These are phyloP conservation scores for Pseudomicrostroma phylloplanum DNA, from an alignment of 1,284 basidiomycete genomes.

Conservation along the genomic window DNA sequence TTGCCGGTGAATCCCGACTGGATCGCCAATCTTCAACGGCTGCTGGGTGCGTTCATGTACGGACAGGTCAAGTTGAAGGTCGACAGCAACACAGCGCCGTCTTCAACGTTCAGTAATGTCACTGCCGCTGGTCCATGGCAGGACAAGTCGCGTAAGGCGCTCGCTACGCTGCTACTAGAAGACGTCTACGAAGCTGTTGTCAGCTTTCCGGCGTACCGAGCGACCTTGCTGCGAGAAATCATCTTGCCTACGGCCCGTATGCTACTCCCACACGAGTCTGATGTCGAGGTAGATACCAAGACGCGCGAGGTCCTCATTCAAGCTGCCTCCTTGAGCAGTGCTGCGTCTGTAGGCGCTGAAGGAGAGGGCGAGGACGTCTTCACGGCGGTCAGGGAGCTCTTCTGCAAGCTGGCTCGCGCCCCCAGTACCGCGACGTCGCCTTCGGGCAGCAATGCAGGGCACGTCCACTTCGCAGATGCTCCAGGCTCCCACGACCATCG, in stretches of 20 bases:
- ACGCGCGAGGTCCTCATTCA: slow-evolving; percentile 38
- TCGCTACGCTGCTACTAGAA: slow-evolving; percentile 37
- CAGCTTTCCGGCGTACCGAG: slow-evolving; percentile 35
- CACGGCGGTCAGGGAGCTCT: slow-evolving; percentile 24
- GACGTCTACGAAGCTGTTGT: slow-evolving; percentile 43
- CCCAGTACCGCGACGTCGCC: not conserved
- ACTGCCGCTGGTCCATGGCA: not conserved
- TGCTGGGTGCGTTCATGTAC: slow-evolving; percentile 43
- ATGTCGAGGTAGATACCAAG: slow-evolving; percentile 23
- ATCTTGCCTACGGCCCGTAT: slow-evolving; percentile 38
- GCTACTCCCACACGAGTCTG: slow-evolving; percentile 29
- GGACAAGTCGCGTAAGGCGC: slow-evolving; percentile 22
- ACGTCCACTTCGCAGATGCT: slow-evolving; percentile 12
- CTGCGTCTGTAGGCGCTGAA: slow-evolving; percentile 12
- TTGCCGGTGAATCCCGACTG: slow-evolving; percentile 42
- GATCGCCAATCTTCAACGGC: slow-evolving; percentile 37
- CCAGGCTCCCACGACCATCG: slow-evolving; percentile 16
- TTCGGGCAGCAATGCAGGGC: slow-evolving; percentile 3
- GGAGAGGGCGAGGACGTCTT: slow-evolving; percentile 16
- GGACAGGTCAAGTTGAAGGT: slow-evolving; percentile 16
- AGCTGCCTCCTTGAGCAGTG: slow-evolving; percentile 33
- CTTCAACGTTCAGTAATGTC: not conserved
- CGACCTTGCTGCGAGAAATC: slow-evolving; percentile 34
- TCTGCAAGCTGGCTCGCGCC: slow-evolving; percentile 8
- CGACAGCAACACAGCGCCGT: not conserved